A percentile compares a stretch with the other conserved stretches of the same genome.
phyloP scores from a whole-genome alignment of 2,329 filamentous ascomycete genomes.

The Trichoderma atrobrunneum region DNA sequence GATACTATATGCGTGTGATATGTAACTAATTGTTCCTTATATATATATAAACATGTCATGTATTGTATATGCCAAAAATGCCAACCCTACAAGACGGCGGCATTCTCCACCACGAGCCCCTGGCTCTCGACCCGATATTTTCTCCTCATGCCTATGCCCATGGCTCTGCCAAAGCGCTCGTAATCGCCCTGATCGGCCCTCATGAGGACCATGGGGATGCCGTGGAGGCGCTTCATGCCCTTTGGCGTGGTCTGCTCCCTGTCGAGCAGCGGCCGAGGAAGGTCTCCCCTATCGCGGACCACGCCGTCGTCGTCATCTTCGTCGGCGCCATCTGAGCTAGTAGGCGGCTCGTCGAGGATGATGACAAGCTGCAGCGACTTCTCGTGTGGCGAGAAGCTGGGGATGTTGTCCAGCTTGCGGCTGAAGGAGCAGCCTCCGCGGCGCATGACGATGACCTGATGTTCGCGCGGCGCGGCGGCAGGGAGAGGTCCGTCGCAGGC shows the following conservation, averaged over 20 bases:
- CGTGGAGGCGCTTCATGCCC: constrained; percentile 66
- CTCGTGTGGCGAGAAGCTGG: constrained; percentile 63
- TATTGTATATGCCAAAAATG: not conserved
- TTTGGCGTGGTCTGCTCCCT: constrained; percentile 67
- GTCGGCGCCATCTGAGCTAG: constrained; percentile 39
- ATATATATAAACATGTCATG: not conserved
- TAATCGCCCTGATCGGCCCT: constrained; percentile 64
- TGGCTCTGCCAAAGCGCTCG: constrained; percentile 59
- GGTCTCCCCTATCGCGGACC: constrained; percentile 32
- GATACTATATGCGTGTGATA: not conserved
- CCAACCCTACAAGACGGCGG: constrained; percentile 55
- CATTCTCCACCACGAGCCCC: constrained; percentile 74
- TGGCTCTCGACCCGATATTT: constrained; percentile 79
- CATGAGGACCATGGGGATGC: constrained; percentile 81
- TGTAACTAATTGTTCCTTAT: not conserved
- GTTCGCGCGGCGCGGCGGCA: constrained; percentile 48
- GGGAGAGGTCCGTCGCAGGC: constrained; percentile 61
- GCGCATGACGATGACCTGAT: constrained; percentile 79
- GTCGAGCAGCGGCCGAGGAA: constrained; percentile 68
- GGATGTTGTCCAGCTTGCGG: constrained; percentile 81
- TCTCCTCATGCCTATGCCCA: constrained; percentile 70
- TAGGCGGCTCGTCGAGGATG: constrained; percentile 51
- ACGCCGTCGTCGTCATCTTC: constrained; percentile 38
- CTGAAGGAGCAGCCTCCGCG: constrained; percentile 84
- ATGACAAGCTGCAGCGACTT: constrained; percentile 75